phyloP scores from a whole-genome alignment of 352 stramenopile species.

The Globisporangium paroecandrum region DNA sequence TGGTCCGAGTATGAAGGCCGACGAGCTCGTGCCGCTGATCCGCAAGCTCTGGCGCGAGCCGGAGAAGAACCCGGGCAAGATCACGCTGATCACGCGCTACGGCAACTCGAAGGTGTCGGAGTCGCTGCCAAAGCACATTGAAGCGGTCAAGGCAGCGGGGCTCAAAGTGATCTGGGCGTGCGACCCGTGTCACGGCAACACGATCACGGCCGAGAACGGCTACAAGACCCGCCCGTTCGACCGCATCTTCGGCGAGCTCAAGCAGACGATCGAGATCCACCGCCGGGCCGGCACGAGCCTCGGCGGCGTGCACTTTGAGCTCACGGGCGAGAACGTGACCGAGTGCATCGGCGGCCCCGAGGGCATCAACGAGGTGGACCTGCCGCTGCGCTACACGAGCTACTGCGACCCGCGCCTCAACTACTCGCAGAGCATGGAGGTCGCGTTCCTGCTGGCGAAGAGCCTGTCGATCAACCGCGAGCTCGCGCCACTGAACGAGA shows the following conservation, averaged over 20 bases:
- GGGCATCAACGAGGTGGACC: constrained; percentile 91
- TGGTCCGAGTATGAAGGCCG: constrained; percentile 92
- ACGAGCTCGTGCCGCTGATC: constrained; percentile 95
- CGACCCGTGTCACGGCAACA: constrained; percentile 97
- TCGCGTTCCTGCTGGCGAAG: constrained; percentile 97
- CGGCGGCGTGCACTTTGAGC: constrained; percentile 95
- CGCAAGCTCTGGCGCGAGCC: constrained; percentile 94
- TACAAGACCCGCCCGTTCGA: constrained; percentile 98
- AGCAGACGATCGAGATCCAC: constrained; percentile 98
- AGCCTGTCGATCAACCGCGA: constrained; percentile 69
- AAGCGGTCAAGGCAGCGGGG: constrained; percentile 92
- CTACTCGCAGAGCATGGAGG: constrained; percentile 97
- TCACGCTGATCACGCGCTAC: constrained; percentile 98
- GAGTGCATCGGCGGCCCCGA: constrained; percentile 97
- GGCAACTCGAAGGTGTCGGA: constrained; percentile 91
- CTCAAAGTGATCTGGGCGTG: constrained; percentile 96
- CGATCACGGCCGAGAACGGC: constrained; percentile 93
- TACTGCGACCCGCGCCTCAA: constrained; percentile 98
- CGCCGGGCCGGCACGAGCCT: constrained; percentile 91
- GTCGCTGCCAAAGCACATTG: constrained; percentile 95
- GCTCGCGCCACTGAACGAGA: constrained; percentile 59
- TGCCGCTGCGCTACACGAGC: constrained; percentile 94
- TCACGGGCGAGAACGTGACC: constrained; percentile 98
- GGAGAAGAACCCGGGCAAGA: constrained; percentile 90
- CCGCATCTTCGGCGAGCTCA: constrained; percentile 94